Base-by-base conservation (phyloP, 2,329 filamentous ascomycete species). In the Pestalotiopsis sp. region DNA sequence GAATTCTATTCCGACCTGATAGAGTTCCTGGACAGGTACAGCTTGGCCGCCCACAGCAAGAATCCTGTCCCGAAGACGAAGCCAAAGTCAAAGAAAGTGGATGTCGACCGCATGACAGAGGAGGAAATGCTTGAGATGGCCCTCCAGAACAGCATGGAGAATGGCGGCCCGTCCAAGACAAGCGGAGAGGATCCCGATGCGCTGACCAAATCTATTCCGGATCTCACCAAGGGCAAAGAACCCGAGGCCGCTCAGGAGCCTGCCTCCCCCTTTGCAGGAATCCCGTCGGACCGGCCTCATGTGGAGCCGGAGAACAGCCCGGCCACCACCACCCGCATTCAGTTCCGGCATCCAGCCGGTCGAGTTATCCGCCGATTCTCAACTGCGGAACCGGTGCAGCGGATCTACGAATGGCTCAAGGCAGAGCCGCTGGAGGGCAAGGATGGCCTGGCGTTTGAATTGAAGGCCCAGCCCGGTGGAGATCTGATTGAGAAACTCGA, bases 61-160 rank as follows among this genome's bases (percentile, higher is more conserved):
- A 99, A 99, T 76, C 96, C 96, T 0, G 94, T 99, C 4, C 91
- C 94, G 26, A 92, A 89, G 77, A 84, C 91, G 66, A 93, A 93
- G 78, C 85, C 90, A 3, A 92, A 94, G 75, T 84, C 88, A 59
- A 91, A 91, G 76, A 85, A 88, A 64, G 85, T 92, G 66, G 93
- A 95, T 71, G 88, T 98, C 1, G 92, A 92, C 68, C 89, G 92
- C 52, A 95, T 99, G 91, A 97, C 94, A 0, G 96, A 99, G 77
- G 94, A 98, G 63, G 94, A 99, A 81, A 97, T 97, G 94, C 83
- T 99, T 73, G 92, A 98, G 79, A 90, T 98, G 87, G 96, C 96
- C 0, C 80, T 99, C 76, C 90, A 94, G 78, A 96, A 97, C 81
- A 98, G 94, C 76, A 82, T 98, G 59, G 90, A 89, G 14, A 82